These are phyloP conservation scores for Lenzites betulinus DNA, from an alignment of 768 basidiomycete genomes.

Conservation along the genomic window DNA sequence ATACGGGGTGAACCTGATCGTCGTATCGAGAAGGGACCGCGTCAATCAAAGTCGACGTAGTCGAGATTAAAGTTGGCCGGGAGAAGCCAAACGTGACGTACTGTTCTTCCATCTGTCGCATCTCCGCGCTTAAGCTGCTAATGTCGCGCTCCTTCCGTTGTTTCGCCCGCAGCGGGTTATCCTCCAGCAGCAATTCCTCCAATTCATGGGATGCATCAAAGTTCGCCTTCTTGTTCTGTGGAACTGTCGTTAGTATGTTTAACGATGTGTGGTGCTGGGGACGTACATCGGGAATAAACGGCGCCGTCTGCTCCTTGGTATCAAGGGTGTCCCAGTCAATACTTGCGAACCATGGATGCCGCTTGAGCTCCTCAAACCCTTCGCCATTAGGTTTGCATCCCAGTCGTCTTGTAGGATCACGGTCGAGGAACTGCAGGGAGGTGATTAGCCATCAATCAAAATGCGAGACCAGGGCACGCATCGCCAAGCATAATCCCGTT, in stretches of 20 bases:
- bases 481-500: no score
- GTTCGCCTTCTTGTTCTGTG: constrained; percentile 96
- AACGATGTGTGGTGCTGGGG: neutral
- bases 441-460: constrained; percentile 16
- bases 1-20: constrained; percentile 79
- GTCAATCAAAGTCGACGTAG: neutral
- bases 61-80: constrained; percentile 1
- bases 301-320: constrained; percentile 70
- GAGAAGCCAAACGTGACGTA: constrained; percentile 41
- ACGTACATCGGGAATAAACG: constrained; percentile 88
- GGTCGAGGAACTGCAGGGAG: constrained; percentile 71
- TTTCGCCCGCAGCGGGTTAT: constrained; percentile 95
- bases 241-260: neutral
- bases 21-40: neutral
- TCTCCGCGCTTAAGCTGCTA: constrained; percentile 80
- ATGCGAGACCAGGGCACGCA: neutral
- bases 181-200: constrained; percentile 93
- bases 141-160: constrained; percentile 88
- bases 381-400: constrained; percentile 82
- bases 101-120: constrained; percentile 99
- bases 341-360: constrained; percentile 84
- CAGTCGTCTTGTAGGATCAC: constrained; percentile 78
- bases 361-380: constrained; percentile 75
- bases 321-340: constrained; percentile 91
- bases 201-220: constrained; percentile 99